These are phyloP conservation scores for Erodium trifolium DNA, from an alignment of 441 rosid species.

Conservation along the genomic window DNA sequence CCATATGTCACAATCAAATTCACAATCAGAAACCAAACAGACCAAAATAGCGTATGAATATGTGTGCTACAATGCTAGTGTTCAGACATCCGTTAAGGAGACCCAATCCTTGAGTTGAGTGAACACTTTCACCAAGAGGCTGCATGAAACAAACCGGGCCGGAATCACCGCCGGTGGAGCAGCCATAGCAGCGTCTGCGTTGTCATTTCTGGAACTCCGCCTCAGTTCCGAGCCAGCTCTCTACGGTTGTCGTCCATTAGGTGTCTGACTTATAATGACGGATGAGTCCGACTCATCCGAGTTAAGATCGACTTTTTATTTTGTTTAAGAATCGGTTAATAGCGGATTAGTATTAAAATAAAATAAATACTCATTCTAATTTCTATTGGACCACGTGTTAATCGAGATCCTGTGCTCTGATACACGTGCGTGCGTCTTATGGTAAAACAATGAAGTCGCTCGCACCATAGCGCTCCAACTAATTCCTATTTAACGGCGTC, in stretches of 20 bases:
- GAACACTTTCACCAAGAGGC: no score
- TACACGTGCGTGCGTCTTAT: neutral
- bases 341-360: neutral
- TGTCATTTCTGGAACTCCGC: neutral
- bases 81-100: no score
- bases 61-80: no score
- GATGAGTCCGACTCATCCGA: constrained; percentile 3
- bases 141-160: no score
- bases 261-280: neutral
- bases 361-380: neutral
- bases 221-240: neutral
- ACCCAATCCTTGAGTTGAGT: no score
- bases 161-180: no score
- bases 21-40: no score
- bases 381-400: neutral
- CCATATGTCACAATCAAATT: no score
- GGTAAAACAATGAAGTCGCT: neutral
- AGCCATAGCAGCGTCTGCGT: no score
- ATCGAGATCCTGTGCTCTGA: no score
- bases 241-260: neutral
- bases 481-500: neutral
- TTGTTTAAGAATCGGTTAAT: no score
- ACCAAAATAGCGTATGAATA: no score
- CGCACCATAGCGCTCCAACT: neutral
- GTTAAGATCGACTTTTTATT: constrained; percentile 3